Percentiles rank a stretch among this genome's conserved stretches.
These are phyloP conservation scores for Plasmodium fragile DNA, from an alignment of 169 alveolate genomes.

Conservation along the genomic window DNA sequence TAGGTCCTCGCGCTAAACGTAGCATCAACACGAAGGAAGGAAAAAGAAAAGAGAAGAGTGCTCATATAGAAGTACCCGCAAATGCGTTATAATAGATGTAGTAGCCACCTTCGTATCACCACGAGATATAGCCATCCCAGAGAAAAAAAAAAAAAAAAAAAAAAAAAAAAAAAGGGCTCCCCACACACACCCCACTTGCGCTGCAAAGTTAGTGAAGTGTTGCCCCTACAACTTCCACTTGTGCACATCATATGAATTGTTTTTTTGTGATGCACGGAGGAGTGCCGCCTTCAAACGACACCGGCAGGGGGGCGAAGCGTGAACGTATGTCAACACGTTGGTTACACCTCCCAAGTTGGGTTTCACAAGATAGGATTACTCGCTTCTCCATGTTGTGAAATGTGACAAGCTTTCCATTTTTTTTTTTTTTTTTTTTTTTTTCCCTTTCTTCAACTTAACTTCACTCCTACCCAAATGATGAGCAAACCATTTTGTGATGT, in stretches of 20 bases:
- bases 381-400: neutral
- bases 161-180: neutral
- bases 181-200: neutral
- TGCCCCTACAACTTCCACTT: neutral
- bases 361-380: neutral
- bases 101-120: neutral
- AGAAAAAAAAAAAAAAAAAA: too few species aligned
- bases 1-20: neutral
- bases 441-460: neutral
- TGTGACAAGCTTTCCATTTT: neutral
- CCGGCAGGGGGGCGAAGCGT: neutral
- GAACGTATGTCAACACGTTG: neutral
- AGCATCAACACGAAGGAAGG: neutral
- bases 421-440: neutral
- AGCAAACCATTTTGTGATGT: neutral
- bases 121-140: neutral
- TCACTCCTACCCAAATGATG: neutral
- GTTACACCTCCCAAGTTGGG: neutral
- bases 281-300: neutral
- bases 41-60: neutral
- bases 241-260: neutral
- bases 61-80: neutral
- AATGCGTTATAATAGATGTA: neutral
- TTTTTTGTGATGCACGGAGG: neutral
- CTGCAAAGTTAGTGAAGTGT: neutral